Evolutionary conservation across 2,329 filamentous ascomycete species (phyloP), one percentile per base, ranked within the genome.

Genomic region (Teratosphaeriaceae sp.): DNA sequence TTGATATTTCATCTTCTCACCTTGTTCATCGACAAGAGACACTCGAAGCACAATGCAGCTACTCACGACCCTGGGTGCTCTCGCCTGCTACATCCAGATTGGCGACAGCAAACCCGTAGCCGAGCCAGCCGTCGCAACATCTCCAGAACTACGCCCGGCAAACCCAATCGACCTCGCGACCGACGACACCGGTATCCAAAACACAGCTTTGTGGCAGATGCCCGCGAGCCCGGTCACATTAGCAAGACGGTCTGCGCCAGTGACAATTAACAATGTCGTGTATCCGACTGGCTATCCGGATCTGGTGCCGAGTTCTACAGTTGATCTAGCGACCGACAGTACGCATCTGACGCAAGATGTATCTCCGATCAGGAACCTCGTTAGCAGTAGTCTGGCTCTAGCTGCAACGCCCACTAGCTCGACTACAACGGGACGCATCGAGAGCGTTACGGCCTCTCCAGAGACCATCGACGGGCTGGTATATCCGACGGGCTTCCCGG

Each of bases 141-240:
- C 24, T 22, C 35, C 19, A 9, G 16, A 23, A 9, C 21, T 38
- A 9, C 19, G n/a, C n/a, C 35, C 35, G 7, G 24, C 35, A 22
- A 38, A 15, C 20, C 12, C n/a, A 38, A 20, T 38, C 20, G 35
- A 38, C 8, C 19, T 24, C 19, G 35, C 35, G n/a, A 38, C 31
- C 4, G 31, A 35, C 31, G 19, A 4, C 31, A 5, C 11, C 19
- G 21, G 35, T 12, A 20, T 6, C 15, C 35, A 16, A 12, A 23
- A 18, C 3, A 38, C 24, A 18, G 12, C 21, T 4, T 12, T 15
- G 19, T 8, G n/a, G 21, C 3, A 15, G 8, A 23, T 24, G 16
- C 35, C 35, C 3, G 31, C 15, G n/a, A 13, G 19, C 5, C 6
- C 31, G 19, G 35, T 38, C 35, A 38, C 35, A 13, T 7, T 38